A percentile compares a stretch with the other conserved stretches of the same genome.
phyloP scores from a whole-genome alignment of 1,139 yeast genomes.

The Geotrichum bryndzae region DNA sequence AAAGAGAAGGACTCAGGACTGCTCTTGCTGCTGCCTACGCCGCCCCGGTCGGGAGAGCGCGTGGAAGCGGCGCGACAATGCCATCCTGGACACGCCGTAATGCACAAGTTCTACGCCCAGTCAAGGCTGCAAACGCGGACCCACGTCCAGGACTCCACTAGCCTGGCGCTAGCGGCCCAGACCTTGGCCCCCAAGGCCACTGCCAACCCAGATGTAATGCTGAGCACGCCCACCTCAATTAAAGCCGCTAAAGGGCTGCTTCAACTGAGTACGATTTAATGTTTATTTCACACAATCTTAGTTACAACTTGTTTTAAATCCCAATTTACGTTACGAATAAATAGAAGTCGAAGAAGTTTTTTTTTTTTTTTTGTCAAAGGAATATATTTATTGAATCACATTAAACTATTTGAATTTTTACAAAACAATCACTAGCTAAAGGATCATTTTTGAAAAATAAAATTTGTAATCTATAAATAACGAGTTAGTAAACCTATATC shows the following conservation, averaged over 20 bases:
- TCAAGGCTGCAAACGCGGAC: neutral
- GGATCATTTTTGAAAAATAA: neutral
- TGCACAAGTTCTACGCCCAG: neutral
- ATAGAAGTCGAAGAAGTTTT: neutral
- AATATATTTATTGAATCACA: neutral
- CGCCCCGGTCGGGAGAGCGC: neutral
- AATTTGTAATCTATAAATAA: neutral
- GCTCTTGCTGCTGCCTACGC: neutral
- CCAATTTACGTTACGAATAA: neutral
- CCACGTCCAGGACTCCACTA: neutral
- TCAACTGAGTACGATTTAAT: neutral
- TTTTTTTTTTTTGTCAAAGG: too few species aligned
- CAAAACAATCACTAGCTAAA: neutral
- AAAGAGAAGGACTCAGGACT: neutral
- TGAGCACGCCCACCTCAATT: slow-evolving; percentile 3
- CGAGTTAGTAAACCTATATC: neutral
- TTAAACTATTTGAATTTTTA: neutral
- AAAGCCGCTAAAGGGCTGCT: slow-evolving; percentile 5
- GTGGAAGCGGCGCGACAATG: neutral
- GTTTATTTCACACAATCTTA: neutral
- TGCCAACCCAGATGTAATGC: neutral
- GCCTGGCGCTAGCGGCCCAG: neutral
- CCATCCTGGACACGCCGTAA: too few species aligned
- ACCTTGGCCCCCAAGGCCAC: neutral
- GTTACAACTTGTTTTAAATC: neutral